A percentile compares a stretch with the other conserved stretches of the same genome.
phyloP scores from a whole-genome alignment of 2,329 filamentous ascomycete genomes.

The Zymoseptoria pseudotritici region DNA sequence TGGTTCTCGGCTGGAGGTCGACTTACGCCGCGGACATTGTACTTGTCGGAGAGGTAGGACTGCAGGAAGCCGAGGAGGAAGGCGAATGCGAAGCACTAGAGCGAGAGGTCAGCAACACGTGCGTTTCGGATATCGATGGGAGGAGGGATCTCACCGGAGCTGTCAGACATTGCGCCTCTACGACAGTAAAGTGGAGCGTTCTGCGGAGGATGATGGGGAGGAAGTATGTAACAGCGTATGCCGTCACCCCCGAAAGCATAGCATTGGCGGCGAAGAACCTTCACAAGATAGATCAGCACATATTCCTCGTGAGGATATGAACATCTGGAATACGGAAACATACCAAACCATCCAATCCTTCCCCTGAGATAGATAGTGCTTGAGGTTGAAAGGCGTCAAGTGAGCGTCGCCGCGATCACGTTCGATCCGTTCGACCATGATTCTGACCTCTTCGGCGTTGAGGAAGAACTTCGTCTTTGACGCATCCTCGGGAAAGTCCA shows the following conservation, averaged over 20 bases:
- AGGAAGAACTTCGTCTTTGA: constrained; percentile 10
- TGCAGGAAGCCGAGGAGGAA: constrained; percentile 3
- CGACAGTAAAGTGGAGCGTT: constrained; percentile 53
- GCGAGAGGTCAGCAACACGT: background rate
- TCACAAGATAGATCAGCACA: background rate
- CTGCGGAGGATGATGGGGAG: constrained; percentile 62
- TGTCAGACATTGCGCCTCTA: constrained; percentile 60
- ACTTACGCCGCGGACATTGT: constrained; percentile 2
- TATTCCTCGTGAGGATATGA: background rate
- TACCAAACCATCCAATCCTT: constrained; percentile 6
- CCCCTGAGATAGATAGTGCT: constrained; percentile 3
- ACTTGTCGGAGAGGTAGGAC: constrained; percentile 3
- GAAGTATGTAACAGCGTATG: constrained; percentile 50
- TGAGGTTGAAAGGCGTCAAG: constrained; percentile 6
- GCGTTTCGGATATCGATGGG: background rate
- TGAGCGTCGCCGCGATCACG: constrained; percentile 7
- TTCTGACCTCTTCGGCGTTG: constrained; percentile 7
- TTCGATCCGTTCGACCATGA: constrained; percentile 9
- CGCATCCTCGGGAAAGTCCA: constrained; percentile 18
- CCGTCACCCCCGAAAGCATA: background rate
- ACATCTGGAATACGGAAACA: background rate
- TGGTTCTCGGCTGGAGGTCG: too few species aligned
- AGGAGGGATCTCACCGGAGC: constrained; percentile 23
- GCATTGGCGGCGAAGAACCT: background rate
- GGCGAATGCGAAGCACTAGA: constrained; percentile 6